Base-by-base conservation (phyloP, 163 green algal species). In the Chlamydomonas reinhardtii region DNA sequence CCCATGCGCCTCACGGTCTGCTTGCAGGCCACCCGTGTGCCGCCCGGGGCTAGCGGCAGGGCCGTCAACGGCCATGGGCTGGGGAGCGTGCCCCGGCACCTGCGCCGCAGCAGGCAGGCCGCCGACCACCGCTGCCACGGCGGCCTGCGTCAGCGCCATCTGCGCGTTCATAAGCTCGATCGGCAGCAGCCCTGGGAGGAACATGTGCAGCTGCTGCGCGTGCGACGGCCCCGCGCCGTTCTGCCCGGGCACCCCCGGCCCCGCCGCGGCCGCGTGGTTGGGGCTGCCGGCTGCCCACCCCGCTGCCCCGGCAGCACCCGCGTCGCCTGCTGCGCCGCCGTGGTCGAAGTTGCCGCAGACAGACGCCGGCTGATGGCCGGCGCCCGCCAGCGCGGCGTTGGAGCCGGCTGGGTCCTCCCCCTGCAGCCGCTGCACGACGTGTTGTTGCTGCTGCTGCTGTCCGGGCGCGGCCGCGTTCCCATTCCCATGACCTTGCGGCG, bases 171-270 rank as follows among this genome's bases (percentile, higher is more conserved):
- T 54, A 0, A 85, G 54, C 15, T 72, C 79, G 22, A 78, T 25
- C 8, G 79, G 79, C 31, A 85, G 32, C 79, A 85, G 77, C 22
- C 77, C 54, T 24, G 79, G 79, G 1, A 85, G 43, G 52, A 62
- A 73, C 52, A 85, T n/a, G 11, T 72, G 69, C 79, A 85, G 25
- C 14, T 29, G 59, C 24, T 66, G 48, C 48, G 48, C 48, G 48
- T 56, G 48, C 14, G 9, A 56, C 14, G 48, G 48, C 12, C 48
- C 48, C 48, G 48, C 48, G 48, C 48, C 48, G 48, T 17, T 17
- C 11, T 56, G 48, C 48, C 12, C 48, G 48, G 48, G 48, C 9
- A 56, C 1, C 39, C 39, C 39, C 48, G 48, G 48, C 48, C 48
- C 48, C 14, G 48, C 48, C 6, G 48, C 48, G 11, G 6, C 48